Evolutionary conservation across 2,329 filamentous ascomycete genomes (phyloP).

Genomic region (Neobulgaria alba): DNA sequence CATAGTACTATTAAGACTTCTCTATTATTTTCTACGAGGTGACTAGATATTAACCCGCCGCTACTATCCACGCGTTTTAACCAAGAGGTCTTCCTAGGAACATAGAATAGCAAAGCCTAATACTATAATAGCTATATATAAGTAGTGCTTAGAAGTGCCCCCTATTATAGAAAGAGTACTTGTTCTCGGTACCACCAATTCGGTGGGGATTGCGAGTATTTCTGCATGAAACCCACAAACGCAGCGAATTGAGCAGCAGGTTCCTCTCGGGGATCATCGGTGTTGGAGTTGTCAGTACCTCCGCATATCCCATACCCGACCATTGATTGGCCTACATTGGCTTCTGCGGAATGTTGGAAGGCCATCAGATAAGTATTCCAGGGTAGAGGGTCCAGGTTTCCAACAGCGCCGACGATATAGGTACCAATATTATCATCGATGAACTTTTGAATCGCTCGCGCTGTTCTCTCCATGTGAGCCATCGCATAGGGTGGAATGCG

Average conservation of each 20-base stretch:
- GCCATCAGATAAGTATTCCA: conserved; percentile 5
- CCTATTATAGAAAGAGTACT: too few species aligned
- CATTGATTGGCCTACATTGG: neutral
- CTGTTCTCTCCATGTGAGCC: conserved; percentile 4
- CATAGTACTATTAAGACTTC: too few species aligned
- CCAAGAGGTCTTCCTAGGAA: too few species aligned
- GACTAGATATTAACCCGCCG: too few species aligned
- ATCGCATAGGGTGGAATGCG: conserved; percentile 4
- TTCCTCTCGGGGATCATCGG: conserved; percentile 1
- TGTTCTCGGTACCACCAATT: conserved; percentile 3
- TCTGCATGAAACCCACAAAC: conserved; percentile 4
- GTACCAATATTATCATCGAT: neutral
- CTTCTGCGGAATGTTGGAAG: neutral
- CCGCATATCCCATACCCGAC: too few species aligned
- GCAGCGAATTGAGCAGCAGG: conserved; percentile 1
- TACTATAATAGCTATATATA: too few species aligned
- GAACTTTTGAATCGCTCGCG: neutral
- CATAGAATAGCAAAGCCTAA: too few species aligned
- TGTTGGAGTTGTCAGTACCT: neutral
- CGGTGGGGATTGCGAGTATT: neutral
- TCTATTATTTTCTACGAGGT: too few species aligned
- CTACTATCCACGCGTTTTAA: too few species aligned
- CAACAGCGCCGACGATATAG: neutral
- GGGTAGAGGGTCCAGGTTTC: conserved; percentile 1
- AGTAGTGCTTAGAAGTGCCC: too few species aligned